These are phyloP conservation scores for Paecilomyces dactylethromorphus DNA, from an alignment of 2,329 filamentous ascomycete genomes.

Conservation along the genomic window DNA sequence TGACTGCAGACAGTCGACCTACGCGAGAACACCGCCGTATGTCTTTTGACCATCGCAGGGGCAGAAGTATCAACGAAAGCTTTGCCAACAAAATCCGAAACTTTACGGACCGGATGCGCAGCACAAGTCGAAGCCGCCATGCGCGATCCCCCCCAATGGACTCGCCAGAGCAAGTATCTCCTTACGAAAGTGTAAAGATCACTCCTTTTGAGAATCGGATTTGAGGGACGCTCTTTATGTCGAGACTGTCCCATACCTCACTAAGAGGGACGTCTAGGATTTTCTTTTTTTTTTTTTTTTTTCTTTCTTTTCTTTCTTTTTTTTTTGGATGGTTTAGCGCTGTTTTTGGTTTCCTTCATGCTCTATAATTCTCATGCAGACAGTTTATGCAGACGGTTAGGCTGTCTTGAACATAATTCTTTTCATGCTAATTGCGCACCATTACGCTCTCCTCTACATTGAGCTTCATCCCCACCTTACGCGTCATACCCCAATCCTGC, in stretches of 20 bases:
- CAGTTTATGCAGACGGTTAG: not conserved
- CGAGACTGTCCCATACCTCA: not conserved
- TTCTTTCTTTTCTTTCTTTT: not conserved
- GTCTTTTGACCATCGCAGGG: slow-evolving; percentile 45
- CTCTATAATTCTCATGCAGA: not conserved
- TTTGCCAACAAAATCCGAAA: slow-evolving; percentile 49
- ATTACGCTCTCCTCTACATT: not conserved
- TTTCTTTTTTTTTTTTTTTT: not conserved
- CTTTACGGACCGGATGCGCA: slow-evolving; percentile 54
- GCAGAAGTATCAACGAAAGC: slow-evolving; percentile 52
- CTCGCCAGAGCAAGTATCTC: slow-evolving; percentile 13
- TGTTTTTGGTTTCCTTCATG: not conserved
- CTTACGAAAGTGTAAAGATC: slow-evolving; percentile 24
- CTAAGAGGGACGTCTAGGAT: not conserved
- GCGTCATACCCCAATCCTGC: not conserved
- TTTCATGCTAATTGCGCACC: too few species aligned
- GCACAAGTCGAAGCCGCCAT: slow-evolving; percentile 46
- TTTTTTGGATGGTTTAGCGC: not conserved
- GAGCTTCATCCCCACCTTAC: not conserved
- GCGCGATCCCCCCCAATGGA: slow-evolving; percentile 38
- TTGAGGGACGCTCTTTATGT: not conserved
- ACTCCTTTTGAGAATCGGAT: slow-evolving; percentile 7
- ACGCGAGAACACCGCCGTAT: slow-evolving; percentile 30
- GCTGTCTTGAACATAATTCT: not conserved
- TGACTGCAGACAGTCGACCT: slow-evolving; percentile 17